Conservation (phyloP, 352 stramenopile genomes). For the Lagenidium sp. region DNA sequence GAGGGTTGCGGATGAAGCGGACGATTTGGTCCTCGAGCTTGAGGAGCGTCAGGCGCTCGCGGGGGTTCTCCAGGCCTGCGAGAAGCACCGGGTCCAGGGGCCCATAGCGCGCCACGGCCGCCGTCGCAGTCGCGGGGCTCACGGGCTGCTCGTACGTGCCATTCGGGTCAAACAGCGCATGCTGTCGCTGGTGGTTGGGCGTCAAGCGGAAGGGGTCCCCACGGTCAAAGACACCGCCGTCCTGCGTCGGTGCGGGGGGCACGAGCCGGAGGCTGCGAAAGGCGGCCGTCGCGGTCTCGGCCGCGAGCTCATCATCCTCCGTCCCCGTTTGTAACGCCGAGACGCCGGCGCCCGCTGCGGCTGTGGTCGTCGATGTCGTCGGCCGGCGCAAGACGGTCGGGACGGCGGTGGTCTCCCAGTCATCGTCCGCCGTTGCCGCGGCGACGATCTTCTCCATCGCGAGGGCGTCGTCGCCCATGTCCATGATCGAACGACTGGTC, state of each 20-base stretch:
- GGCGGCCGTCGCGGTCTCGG: conserved; percentile 7
- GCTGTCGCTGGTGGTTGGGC: conserved; percentile 9
- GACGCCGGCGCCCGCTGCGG: too few species aligned
- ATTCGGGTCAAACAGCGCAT: conserved; percentile 17
- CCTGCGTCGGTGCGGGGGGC: conserved; percentile 20
- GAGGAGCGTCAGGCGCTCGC: conserved; percentile 71
- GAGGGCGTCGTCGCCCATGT: too few species aligned
- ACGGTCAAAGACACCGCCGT: conserved; percentile 40
- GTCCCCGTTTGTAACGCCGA: not conserved
- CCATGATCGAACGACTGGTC: too few species aligned
- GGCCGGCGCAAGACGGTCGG: conserved; percentile 4
- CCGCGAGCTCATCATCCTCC: conserved; percentile 7
- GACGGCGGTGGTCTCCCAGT: conserved; percentile 11
- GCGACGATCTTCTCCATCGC: too few species aligned
- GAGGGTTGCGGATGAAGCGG: conserved; percentile 52
- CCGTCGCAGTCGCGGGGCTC: conserved; percentile 49
- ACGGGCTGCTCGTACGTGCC: conserved; percentile 21
- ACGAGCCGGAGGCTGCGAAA: conserved; percentile 32
- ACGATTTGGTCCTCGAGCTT: conserved; percentile 87
- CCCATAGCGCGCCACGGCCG: conserved; percentile 24
- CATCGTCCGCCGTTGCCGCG: too few species aligned
- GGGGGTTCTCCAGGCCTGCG: conserved; percentile 67
- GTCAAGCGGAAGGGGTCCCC: conserved; percentile 2
- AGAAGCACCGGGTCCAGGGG: conserved; percentile 74
- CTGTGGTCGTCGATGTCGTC: conserved; percentile 2